Conservation (phyloP, 768 basidiomycete species). For the Mycena galopus region DNA sequence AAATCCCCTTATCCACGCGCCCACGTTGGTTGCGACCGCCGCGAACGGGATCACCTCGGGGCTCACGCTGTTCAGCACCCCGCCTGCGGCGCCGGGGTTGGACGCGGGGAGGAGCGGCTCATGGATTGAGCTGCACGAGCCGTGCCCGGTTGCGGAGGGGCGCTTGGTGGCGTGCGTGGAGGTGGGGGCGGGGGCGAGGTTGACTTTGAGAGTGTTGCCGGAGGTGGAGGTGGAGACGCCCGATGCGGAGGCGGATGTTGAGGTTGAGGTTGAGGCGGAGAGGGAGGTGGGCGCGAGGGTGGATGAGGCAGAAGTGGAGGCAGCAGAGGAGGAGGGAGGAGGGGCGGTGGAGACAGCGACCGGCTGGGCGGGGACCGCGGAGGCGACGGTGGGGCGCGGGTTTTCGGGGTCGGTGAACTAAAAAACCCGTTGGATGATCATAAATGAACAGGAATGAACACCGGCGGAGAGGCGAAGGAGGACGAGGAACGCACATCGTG, state of each 20-base stretch:
- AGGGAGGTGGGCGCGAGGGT: no score
- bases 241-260: no score
- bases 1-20: constrained; percentile 29
- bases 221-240: no score
- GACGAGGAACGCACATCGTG: constrained; percentile 69
- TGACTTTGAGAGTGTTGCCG: no score
- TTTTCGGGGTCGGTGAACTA: constrained; percentile 48
- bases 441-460: neutral
- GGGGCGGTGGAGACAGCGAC: neutral
- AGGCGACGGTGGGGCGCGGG: constrained; percentile 35
- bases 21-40: constrained; percentile 40
- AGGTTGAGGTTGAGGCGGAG: no score
- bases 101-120: constrained; percentile 56
- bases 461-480: no score
- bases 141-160: neutral
- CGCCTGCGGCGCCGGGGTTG: constrained; percentile 44
- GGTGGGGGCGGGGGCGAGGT: no score
- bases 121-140: constrained; percentile 31
- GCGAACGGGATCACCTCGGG: no score
- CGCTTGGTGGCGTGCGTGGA: no score
- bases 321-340: neutral
- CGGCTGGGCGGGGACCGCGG: constrained; percentile 31
- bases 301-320: no score
- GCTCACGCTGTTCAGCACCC: no score
- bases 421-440: neutral